phyloP scores from a whole-genome alignment of 1,284 basidiomycete species.

The Cutaneotrichosporon sp. region DNA sequence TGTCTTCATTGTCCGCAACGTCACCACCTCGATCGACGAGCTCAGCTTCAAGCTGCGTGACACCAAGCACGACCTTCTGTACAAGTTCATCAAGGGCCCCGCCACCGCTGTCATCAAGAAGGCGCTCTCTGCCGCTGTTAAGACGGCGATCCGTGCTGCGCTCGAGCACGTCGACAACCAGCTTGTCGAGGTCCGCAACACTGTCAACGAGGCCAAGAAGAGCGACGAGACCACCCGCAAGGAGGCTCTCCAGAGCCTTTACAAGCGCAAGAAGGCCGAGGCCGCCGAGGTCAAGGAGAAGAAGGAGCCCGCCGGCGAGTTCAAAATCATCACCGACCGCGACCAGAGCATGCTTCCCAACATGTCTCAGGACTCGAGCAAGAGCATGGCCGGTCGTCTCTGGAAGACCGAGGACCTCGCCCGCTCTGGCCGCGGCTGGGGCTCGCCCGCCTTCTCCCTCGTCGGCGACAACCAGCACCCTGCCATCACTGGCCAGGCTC shows the following conservation, averaged over 20 bases:
- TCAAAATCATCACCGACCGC: constrained; percentile 12
- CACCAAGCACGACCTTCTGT: constrained; percentile 81
- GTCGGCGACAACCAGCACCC: constrained; percentile 26
- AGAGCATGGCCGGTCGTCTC: constrained; percentile 29
- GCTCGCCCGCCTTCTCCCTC: constrained; percentile 41
- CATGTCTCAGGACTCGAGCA: constrained; percentile 26
- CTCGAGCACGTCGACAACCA: constrained; percentile 72
- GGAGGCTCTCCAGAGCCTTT: constrained; percentile 65
- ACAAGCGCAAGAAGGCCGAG: constrained; percentile 48
- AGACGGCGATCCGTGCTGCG: constrained; percentile 68
- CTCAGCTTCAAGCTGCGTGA: constrained; percentile 89
- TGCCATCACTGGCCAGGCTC: background rate
- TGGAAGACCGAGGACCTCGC: constrained; percentile 39
- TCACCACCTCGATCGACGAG: constrained; percentile 59
- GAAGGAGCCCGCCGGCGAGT: constrained; percentile 9
- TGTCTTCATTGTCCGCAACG: constrained; percentile 34
- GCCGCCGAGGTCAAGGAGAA: constrained; percentile 37
- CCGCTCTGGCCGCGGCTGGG: constrained; percentile 34
- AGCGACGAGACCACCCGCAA: constrained; percentile 54
- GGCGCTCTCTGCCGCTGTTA: constrained; percentile 78
- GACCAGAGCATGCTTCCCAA: constrained; percentile 32
- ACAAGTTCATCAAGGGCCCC: constrained; percentile 56
- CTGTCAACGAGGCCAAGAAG: constrained; percentile 62
- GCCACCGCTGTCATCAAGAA: constrained; percentile 70
- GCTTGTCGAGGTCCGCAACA: constrained; percentile 56